Percentiles rank a stretch among this genome's conserved stretches.
phyloP scores from a whole-genome alignment of 129 eudicot genomes.

The Flaveria sonorensis region DNA sequence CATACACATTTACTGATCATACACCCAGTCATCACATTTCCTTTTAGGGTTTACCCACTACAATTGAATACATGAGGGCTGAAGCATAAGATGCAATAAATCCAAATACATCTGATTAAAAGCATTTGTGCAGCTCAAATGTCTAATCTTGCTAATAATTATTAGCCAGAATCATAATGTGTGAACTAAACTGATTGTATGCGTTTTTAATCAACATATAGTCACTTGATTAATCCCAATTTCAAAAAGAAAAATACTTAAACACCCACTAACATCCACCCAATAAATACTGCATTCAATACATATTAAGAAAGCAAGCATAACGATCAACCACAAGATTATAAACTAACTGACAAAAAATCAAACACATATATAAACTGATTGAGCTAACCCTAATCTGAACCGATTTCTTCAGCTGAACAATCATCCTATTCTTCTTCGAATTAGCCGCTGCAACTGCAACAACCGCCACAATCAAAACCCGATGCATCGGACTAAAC shows the following conservation, averaged over 20 bases:
- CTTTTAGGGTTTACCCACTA: too few relatives aligned
- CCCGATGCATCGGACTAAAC: constrained; percentile 77
- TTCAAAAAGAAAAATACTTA: not conserved
- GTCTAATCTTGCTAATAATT: too few relatives aligned
- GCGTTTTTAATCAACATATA: too few relatives aligned
- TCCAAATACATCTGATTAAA: too few relatives aligned
- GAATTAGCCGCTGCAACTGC: constrained; percentile 59
- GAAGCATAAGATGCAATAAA: not conserved
- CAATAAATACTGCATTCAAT: not conserved
- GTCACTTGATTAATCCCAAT: not conserved
- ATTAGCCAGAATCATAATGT: too few relatives aligned
- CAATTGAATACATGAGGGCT: not conserved
- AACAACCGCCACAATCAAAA: constrained; percentile 67
- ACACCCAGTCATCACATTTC: too few relatives aligned
- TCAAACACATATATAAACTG: not conserved
- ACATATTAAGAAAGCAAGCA: not conserved
- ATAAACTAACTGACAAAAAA: not conserved
- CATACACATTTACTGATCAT: too few relatives aligned
- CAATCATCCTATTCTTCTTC: constrained; percentile 56
- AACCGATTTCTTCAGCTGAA: constrained; percentile 52
- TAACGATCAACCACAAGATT: not conserved
- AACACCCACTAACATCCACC: not conserved
- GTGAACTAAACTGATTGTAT: too few relatives aligned
- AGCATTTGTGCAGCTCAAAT: too few relatives aligned
- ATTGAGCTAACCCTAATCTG: constrained; percentile 63